Conservation (phyloP, 2,329 filamentous ascomycete genomes). For the Penicillium sp. region DNA sequence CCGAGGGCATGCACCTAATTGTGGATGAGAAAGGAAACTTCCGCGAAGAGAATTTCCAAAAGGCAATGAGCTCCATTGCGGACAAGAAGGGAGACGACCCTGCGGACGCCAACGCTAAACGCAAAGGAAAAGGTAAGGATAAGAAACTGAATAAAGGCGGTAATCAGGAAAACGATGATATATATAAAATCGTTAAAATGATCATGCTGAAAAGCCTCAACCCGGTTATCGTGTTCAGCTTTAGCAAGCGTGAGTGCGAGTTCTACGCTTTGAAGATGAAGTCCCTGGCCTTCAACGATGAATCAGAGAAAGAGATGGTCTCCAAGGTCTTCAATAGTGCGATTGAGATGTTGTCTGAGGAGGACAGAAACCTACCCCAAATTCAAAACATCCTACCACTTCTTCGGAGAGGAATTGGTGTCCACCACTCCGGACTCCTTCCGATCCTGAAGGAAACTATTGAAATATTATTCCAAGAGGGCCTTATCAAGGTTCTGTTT, state of each 20-base stretch:
- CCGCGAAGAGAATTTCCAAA: constrained; percentile 96
- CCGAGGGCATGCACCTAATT: constrained; percentile 89
- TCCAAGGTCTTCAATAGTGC: constrained; percentile 92
- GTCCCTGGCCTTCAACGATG: constrained; percentile 89
- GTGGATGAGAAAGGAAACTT: constrained; percentile 98
- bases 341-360: constrained; percentile 88
- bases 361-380: constrained; percentile 86
- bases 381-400: constrained; percentile 90
- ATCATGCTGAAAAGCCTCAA: constrained; percentile 98
- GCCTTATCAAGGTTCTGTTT: constrained; percentile 95
- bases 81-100: constrained; percentile 86
- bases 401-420: constrained; percentile 87
- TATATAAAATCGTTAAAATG: constrained; percentile 98
- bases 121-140: constrained; percentile 86
- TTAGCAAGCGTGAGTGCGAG: constrained; percentile 97
- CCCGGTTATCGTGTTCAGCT: constrained; percentile 98
- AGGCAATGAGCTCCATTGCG: constrained; percentile 88
- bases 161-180: constrained; percentile 74
- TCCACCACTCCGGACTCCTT: constrained; percentile 93
- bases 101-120: constrained; percentile 76
- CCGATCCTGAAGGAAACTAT: constrained; percentile 98
- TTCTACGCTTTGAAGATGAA: constrained; percentile 86
- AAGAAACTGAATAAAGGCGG: constrained; percentile 91
- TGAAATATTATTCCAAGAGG: constrained; percentile 98
- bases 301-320: constrained; percentile 93